Base-by-base conservation (phyloP, 1,284 basidiomycete genomes). In the Ceratobasidium sp. region DNA sequence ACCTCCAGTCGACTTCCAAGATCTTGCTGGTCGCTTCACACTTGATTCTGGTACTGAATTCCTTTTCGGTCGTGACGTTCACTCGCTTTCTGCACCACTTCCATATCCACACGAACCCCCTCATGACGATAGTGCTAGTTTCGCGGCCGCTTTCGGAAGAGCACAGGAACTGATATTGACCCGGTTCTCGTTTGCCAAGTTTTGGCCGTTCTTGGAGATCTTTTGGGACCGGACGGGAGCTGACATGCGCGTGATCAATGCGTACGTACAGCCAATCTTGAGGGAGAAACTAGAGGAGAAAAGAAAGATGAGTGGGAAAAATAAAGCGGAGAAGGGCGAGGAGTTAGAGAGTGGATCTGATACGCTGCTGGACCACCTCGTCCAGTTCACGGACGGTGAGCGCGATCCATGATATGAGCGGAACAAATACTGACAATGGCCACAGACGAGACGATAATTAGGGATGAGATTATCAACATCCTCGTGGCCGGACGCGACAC, bases 41-140 rank as follows among this genome's bases (percentile, higher is more conserved):
- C 77, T 80, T 39, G 80, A 80, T 58, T 80, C 80, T 0, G 80
- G 76, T 7, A 78, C 80, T 39, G 79, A 80, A 46, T 81, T 81
- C 61, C 73, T 81, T 10, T 81, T 81, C 42, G 80, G 80, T 12
- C 44, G 51, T 23, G 39, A 67, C 20, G 77, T 79, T 15, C 51
- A 80, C 49, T 76, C 69, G 49, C 51, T 80, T 15, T 69, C 44
- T 13, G 60, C 78, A 1, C 80, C 80, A 2, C 55, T 80, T 13
- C 80, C 73, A 1, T 77, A 77, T n/a, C 73, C 73, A 5, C 23
- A 67, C 40, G 44, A 20, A 2, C 33, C 49, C 12, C 63, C 73
- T 0, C 33, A 7, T 1, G 73, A 77, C 23, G 73, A 66, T n/a
- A 77, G 63, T 44, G 73, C 73, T 3, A 66, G 61, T 26, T 79